Base-by-base conservation (phyloP, 257 asterid genomes). In the Rauvolfia tetraphylla region DNA sequence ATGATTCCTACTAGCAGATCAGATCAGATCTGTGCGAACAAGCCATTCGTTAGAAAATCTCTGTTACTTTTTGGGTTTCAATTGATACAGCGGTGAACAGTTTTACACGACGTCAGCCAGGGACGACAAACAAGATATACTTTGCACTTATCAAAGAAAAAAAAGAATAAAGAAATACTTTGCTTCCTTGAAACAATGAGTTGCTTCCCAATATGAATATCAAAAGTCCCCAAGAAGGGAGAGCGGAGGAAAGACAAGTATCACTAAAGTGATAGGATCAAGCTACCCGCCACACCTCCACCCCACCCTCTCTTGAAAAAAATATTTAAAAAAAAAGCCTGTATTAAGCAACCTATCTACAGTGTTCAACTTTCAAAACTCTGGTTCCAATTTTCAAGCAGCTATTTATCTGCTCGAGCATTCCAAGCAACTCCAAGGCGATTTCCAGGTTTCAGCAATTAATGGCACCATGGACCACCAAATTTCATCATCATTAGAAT, bases 291-390 rank as follows among this genome's bases (percentile, higher is more conserved):
- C n/a, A n/a, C n/a, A n/a, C n/a, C n/a, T n/a, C n/a, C n/a, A n/a
- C n/a, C n/a, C n/a, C n/a, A n/a, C n/a, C n/a, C n/a, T n/a, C n/a
- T n/a, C n/a, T n/a, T n/a, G n/a, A n/a, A n/a, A n/a, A n/a, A n/a
- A n/a, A n/a, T n/a, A n/a, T n/a, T n/a, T n/a, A 74, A 69, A 68
- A 61, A 42, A 65, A 75, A 71, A 11, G 58, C 48, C 51, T 15
- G 53, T 67, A 46, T 48, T 48, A 74, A 72, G 34, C 78, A 77
- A 72, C 83, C 83, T 83, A 78, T 72, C 83, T 81, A 72, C 81
- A 80, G 71, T 58, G 74, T 72, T 68, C 78, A 68, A 38, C 67
- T 33, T 76, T 54, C 75, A 12, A 36, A 76, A 62, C 74, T 72
- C 34, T 76, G 46, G 75, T 79, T 73, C 70, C 77, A 58, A 48